Evolutionary conservation across 2,329 filamentous ascomycete genomes (phyloP).

Genomic region (Falciphora oryzae): DNA sequence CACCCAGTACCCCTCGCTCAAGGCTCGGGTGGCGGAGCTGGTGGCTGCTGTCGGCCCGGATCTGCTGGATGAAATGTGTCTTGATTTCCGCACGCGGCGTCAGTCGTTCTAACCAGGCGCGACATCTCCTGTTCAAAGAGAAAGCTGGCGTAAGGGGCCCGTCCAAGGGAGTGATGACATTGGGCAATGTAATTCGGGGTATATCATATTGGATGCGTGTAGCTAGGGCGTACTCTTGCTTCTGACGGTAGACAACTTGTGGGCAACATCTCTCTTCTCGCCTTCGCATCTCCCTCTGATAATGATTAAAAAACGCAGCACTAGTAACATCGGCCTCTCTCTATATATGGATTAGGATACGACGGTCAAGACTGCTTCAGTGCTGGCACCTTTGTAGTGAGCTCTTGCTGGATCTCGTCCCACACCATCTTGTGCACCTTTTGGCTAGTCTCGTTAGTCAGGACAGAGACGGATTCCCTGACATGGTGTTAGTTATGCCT

Average conservation of each 20-base stretch:
- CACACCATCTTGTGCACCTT: slow-evolving; percentile 12
- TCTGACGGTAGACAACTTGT: no score
- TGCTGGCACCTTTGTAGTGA: slow-evolving; percentile 6
- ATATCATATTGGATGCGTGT: no score
- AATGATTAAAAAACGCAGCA: not conserved
- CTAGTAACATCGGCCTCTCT: not conserved
- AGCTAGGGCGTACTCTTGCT: no score
- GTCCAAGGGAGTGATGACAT: no score
- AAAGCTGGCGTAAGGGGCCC: not conserved
- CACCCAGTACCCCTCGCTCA: slow-evolving; percentile 44
- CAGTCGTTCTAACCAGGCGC: not conserved
- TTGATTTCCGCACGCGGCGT: slow-evolving; percentile 42
- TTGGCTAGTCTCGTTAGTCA: slow-evolving; percentile 9
- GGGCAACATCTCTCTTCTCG: no score
- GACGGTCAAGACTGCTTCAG: not conserved
- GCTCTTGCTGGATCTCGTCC: slow-evolving; percentile 11
- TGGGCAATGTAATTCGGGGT: no score
- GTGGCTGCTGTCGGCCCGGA: slow-evolving; percentile 60
- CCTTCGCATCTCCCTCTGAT: not conserved
- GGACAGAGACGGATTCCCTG: slow-evolving; percentile 7
- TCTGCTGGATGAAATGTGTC: slow-evolving; percentile 47
- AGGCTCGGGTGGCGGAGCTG: slow-evolving; percentile 60
- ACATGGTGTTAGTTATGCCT: not conserved
- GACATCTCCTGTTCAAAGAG: not conserved
- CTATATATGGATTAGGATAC: not conserved